phyloP scores from a whole-genome alignment of 208 protist species.

The Trypanosoma grayi region DNA sequence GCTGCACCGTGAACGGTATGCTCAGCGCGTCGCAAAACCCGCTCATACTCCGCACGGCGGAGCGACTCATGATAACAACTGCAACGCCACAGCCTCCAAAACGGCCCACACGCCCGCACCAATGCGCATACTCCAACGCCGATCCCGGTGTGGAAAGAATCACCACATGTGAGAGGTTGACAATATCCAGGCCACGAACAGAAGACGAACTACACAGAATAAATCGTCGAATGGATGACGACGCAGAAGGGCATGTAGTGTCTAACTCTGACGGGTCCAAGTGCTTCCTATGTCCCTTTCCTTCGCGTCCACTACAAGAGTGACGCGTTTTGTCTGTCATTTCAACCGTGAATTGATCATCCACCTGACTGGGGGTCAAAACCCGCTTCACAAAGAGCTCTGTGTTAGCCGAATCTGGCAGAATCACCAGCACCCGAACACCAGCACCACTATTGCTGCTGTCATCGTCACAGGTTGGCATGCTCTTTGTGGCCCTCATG shows the following conservation, averaged over 20 bases:
- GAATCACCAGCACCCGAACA: constrained; percentile 42
- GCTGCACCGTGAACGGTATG: constrained; percentile 51
- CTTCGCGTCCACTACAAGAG: neutral
- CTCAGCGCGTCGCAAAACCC: constrained; percentile 63
- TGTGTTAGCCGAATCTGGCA: constrained; percentile 56
- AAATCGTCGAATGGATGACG: constrained; percentile 25
- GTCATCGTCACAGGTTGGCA: neutral
- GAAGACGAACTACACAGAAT: constrained; percentile 38
- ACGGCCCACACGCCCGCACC: constrained; percentile 83
- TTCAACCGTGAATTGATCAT: neutral
- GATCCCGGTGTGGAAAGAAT: constrained; percentile 57
- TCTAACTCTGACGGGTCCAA: neutral
- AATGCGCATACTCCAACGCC: constrained; percentile 80
- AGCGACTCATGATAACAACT: constrained; percentile 57
- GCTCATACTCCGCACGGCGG: constrained; percentile 47
- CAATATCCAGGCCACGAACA: constrained; percentile 76
- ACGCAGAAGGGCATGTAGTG: neutral
- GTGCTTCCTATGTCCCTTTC: neutral
- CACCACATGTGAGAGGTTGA: constrained; percentile 69
- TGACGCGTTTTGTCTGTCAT: neutral
- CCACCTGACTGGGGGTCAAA: constrained; percentile 46
- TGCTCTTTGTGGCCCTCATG: constrained; percentile 17
- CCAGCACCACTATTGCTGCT: neutral
- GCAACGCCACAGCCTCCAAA: constrained; percentile 58
- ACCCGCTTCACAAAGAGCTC: constrained; percentile 48